Evolutionary conservation across 116 monocot genomes (phyloP), one percentile per base, ranked within the genome.

Genomic region (Trichopus zeylanicus): DNA sequence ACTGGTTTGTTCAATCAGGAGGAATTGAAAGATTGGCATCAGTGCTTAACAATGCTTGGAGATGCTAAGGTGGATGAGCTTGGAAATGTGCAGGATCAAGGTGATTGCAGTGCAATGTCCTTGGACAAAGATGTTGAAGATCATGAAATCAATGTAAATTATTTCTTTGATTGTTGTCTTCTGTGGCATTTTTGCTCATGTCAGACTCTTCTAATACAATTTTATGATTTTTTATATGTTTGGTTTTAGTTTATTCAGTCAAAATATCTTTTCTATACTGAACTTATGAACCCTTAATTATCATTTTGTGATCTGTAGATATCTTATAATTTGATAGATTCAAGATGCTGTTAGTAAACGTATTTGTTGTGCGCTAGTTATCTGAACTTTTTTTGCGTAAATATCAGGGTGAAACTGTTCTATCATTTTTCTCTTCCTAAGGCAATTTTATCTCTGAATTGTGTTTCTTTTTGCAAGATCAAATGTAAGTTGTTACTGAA

Each of bases 21-120:
- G 77, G 91, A 97, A 47, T 61, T 97, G 56, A 97, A 91, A 62
- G 91, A 91, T 49, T 97, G 97, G 97, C 84, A 97, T 67, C 84
- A 84, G 39, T 97, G 97, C 60, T 69, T 97, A 55, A 67, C 62
- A 21, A 91, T 97, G 91, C 87, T 97, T 18, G 97, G 91, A 26
- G 97, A 97, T 67, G 84, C 84, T 7, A 91, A 87, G 58, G 75
- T 91, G 22, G 97, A 97, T 67, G 97, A 87, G 48, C 62, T 81
- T 65, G 97, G 97, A 66, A 85, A 87, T 33, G 75, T 87, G 27
- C 64, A 71, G 49, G 68, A 57, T 22, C 75, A 77, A 20, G 70
- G 73, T 19, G 89, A 83, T 63, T 51, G 62, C 47, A 74, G 64
- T 48, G 59, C 75, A 49, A 87, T 84, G 87, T 77, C 87, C 61